These are phyloP conservation scores for Candida orba DNA, from an alignment of 805 yeast genomes.

Conservation along the genomic window DNA sequence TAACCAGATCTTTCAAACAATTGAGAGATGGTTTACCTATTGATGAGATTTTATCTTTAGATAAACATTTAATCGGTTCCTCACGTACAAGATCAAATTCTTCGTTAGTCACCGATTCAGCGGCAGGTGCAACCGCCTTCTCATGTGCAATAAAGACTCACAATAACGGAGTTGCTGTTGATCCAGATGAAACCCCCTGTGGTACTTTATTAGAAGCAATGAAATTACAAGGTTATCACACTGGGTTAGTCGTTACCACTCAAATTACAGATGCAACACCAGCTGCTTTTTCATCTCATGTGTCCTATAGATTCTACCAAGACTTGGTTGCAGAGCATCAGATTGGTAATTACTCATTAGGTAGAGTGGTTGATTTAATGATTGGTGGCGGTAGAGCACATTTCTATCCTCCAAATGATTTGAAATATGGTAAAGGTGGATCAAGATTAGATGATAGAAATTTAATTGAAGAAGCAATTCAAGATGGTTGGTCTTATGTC, in stretches of 20 bases:
- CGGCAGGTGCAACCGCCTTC: conserved; percentile 96
- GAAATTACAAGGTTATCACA: conserved; percentile 68
- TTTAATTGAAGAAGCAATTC: conserved; percentile 55
- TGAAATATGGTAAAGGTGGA: conserved; percentile 31
- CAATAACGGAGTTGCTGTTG: conserved; percentile 90
- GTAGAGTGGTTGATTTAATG: conserved; percentile 73
- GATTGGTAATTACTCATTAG: conserved; percentile 73
- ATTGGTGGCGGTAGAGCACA: conserved; percentile 91
- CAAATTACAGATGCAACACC: conserved; percentile 94
- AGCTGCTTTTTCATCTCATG: conserved; percentile 82
- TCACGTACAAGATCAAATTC: conserved; percentile 76
- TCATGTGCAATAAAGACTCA: conserved; percentile 77
- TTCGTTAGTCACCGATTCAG: conserved; percentile 85
- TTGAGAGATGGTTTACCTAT: conserved; percentile 43
- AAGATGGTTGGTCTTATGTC: conserved; percentile 58
- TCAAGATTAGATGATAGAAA: conserved; percentile 68
- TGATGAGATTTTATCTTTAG: conserved; percentile 54
- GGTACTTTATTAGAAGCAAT: conserved; percentile 88
- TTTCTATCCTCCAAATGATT: conserved; percentile 46
- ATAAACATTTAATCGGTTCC: conserved; percentile 68
- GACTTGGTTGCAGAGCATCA: conserved; percentile 85
- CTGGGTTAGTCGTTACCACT: conserved; percentile 91
- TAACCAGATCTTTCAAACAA: conserved; percentile 73
- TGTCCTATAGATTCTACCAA: conserved; percentile 66
- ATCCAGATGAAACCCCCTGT: conserved; percentile 60